Evolutionary conservation across 2,329 filamentous ascomycete species (phyloP).

Genomic region (Aspergillus texensis): DNA sequence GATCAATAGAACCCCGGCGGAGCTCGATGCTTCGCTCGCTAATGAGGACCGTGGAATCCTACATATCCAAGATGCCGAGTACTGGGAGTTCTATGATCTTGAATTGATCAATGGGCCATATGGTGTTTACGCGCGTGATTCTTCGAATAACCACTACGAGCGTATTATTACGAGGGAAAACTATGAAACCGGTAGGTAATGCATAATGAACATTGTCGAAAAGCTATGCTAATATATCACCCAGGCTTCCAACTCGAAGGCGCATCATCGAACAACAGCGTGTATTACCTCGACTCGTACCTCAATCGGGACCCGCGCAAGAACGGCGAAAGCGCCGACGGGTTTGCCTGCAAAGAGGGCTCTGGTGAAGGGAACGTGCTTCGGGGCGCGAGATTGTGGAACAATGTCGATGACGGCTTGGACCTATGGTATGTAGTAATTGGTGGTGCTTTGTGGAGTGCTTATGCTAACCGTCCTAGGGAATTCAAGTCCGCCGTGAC

Average conservation of each 20-base stretch:
- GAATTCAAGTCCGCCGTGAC: constrained; percentile 24
- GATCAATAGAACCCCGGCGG: constrained; percentile 17
- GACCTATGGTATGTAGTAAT: constrained; percentile 17
- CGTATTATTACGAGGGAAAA: constrained; percentile 18
- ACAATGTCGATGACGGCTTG: constrained; percentile 23
- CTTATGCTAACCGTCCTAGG: constrained; percentile 8
- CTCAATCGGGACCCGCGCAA: constrained; percentile 21
- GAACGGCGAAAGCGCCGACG: constrained; percentile 23
- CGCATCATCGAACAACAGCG: constrained; percentile 16
- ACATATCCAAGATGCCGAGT: constrained; percentile 20
- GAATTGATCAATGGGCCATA: constrained; percentile 22
- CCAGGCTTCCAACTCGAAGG: constrained; percentile 21
- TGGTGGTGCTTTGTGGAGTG: not conserved
- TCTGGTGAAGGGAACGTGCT: constrained; percentile 20
- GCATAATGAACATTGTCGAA: not conserved
- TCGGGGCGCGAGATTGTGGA: constrained; percentile 19
- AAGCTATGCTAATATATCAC: not conserved
- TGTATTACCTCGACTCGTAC: constrained; percentile 23
- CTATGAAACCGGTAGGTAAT: constrained; percentile 18
- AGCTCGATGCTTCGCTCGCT: constrained; percentile 9
- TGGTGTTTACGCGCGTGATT: constrained; percentile 20
- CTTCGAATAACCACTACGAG: constrained; percentile 24
- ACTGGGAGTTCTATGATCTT: constrained; percentile 23
- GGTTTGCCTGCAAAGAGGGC: constrained; percentile 23
- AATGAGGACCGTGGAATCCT: constrained; percentile 20